Evolutionary conservation across 805 yeast genomes (phyloP).

Genomic region (Starmerella vaccinii): DNA sequence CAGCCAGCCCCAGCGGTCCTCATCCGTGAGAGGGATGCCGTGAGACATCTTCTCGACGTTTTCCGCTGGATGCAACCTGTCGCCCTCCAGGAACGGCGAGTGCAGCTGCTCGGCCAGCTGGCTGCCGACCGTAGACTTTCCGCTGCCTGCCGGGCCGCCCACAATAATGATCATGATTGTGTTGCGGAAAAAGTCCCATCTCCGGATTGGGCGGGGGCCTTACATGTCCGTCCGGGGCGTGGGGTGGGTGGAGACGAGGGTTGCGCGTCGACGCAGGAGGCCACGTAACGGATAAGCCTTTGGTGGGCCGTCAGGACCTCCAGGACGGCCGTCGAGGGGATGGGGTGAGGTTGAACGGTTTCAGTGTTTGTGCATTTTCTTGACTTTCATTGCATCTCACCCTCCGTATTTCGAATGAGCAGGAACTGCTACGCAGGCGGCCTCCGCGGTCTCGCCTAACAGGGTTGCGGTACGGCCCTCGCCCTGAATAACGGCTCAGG

Average conservation of each 20-base stretch:
- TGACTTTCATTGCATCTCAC: no score
- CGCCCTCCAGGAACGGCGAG: conserved; percentile 75
- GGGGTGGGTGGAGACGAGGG: conserved; percentile 2
- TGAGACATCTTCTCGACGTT: conserved; percentile 75
- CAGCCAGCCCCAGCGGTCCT: conserved; percentile 90
- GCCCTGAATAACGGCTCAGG: no score
- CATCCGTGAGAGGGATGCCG: conserved; percentile 76
- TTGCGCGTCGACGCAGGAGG: neutral
- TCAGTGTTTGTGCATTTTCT: no score
- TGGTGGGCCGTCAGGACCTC: no score
- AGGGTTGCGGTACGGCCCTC: no score
- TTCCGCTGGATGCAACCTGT: conserved; percentile 56
- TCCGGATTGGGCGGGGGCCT: neutral
- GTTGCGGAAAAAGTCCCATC: neutral
- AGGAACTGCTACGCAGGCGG: no score
- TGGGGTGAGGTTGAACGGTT: no score
- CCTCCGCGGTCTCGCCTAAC: no score
- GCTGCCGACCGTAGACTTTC: conserved; percentile 72
- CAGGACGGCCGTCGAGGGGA: no score
- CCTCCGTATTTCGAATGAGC: no score
- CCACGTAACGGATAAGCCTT: no score
- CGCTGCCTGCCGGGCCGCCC: conserved; percentile 96
- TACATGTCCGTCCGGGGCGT: neutral
- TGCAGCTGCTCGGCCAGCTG: conserved; percentile 38
- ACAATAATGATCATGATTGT: conserved; percentile 36